Conservation (phyloP, 768 basidiomycete species). For the Tylopilus rubrobrunneus region DNA sequence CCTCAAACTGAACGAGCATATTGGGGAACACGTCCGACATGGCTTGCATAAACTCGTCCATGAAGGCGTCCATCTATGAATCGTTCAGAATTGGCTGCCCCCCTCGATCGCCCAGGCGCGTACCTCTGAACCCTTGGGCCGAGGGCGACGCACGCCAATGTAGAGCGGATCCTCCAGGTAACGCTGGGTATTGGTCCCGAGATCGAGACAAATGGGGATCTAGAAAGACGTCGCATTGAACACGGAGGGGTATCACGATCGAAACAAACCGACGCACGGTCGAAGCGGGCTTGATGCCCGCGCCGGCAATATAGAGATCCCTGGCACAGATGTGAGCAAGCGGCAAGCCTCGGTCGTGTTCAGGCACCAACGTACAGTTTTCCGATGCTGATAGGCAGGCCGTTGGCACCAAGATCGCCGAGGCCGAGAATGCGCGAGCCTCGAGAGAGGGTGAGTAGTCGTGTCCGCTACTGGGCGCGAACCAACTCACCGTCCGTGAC, state of each 20-base stretch:
- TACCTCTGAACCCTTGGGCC: constrained; percentile 45
- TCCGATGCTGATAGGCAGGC: constrained; percentile 59
- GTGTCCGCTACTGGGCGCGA: neutral
- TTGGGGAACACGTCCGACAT: constrained; percentile 63
- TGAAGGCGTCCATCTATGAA: constrained; percentile 64
- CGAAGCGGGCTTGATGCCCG: constrained; percentile 54
- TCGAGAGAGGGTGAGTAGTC: neutral
- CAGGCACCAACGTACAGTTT: constrained; percentile 49
- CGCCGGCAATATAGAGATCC: constrained; percentile 68
- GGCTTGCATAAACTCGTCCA: constrained; percentile 73
- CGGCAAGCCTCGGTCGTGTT: neutral
- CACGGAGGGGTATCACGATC: neutral
- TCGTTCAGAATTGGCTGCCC: neutral
- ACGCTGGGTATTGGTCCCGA: constrained; percentile 71
- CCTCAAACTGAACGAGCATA: constrained; percentile 69
- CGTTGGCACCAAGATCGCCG: constrained; percentile 41
- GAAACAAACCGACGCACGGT: constrained; percentile 29
- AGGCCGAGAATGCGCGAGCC: constrained; percentile 75
- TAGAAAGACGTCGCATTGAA: constrained; percentile 8
- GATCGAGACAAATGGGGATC: constrained; percentile 67
- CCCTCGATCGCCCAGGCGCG: neutral
- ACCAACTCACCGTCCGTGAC: constrained; percentile 61
- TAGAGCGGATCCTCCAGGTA: constrained; percentile 72
- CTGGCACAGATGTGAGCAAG: constrained; percentile 22
- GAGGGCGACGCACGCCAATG: constrained; percentile 59